Evolutionary conservation across 2,329 filamentous ascomycete species (phyloP), one percentile per base, ranked within the genome.

Genomic region (Neofusicoccum kwambonambiense): DNA sequence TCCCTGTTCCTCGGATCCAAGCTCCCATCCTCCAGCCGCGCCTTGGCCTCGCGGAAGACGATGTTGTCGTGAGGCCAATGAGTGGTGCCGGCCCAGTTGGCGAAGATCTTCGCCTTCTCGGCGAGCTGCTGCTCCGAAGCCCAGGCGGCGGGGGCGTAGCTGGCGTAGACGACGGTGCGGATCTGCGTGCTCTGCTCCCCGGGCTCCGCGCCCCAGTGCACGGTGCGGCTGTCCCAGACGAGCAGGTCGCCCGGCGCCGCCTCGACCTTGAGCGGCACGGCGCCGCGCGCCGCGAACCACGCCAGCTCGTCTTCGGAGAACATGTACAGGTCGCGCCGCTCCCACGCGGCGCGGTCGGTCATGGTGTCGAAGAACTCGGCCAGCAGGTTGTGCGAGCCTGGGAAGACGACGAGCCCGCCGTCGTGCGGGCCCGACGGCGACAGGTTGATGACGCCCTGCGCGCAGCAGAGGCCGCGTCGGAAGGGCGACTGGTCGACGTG

Each of bases 371-470:
- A 69, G 64, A 76, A 78, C 56, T 77, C 71, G 17, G 75, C 71
- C 11, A 69, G 73, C 0, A 75, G 64, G 12, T 69, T 52, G 41
- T 77, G 75, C 6, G 66, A 70, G 7, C 75, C 74, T 27, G 72
- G 73, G 64, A 71, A 75, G 7, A 75, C 76, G 44, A 77, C 75
- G 66, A 79, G 69, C 68, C 75, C 70, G 17, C 76, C 77, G 64
- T 79, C 76, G 6, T 77, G 68, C 1, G 74, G 74, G 0, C 77
- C 76, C 31, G 74, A 75, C 2, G 72, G 74, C 3, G 74, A 66
- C 6, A 81, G 68, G 69, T 85, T 84, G 1, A 84, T 80, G 0
- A 85, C 74, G 4, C 83, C 83, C 66, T 85, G 83, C 2, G 83
- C 74, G 67, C 83, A 85, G 2, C 81, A 77, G 70, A 85, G 83